Base-by-base conservation (phyloP, 2,329 filamentous ascomycete genomes). In the Dactylellina leptospora region DNA sequence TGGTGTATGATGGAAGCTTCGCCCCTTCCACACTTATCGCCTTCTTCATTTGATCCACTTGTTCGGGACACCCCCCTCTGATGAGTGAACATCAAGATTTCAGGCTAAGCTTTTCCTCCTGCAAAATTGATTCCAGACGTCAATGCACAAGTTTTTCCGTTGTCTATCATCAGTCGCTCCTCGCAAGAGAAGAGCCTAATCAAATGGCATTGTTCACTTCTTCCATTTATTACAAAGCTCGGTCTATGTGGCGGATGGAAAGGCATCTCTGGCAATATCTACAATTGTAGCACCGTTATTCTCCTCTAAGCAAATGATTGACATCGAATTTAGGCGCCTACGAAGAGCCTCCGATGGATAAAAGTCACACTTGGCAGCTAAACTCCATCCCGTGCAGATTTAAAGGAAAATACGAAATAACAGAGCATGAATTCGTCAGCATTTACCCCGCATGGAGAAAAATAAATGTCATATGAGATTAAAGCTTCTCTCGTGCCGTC, bases 391-490 rank as follows among this genome's bases (percentile, higher is more conserved):
- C 51, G 50, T 63, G 66, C 47, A 47, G 66, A 63, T 36, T 58
- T 56, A 54, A 27, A 18, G 48, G 23, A 50, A 61, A 33, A 63
- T 36, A 51, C 3, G 33, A 58, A 53, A 63, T 38, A 71, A 30
- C 20, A 53, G 38, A 51, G 33, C 66, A 63, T 63, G 51, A 42
- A 71, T 63, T 68, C 62, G 42, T 71, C 58, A 58, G 25, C 33
- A 6, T 44, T 45, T 50, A 60, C 58, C 62, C 54, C 59, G 40
- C 59, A 63, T 38, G 20, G 8, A 13, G 28, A 56, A 25, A 33
- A 58, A 45, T 11, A 27, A 33, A 33, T 33, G 18, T 38, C 40
- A 33, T 45, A 13, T 47, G n/a, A 3, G 22, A 61, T 51, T 42
- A 42, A 48, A 33, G 11, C 13, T 40, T 11, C 36, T n/a, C 1